These are phyloP conservation scores for Multifurca ochricompacta DNA, from an alignment of 768 basidiomycete species.

Conservation along the genomic window DNA sequence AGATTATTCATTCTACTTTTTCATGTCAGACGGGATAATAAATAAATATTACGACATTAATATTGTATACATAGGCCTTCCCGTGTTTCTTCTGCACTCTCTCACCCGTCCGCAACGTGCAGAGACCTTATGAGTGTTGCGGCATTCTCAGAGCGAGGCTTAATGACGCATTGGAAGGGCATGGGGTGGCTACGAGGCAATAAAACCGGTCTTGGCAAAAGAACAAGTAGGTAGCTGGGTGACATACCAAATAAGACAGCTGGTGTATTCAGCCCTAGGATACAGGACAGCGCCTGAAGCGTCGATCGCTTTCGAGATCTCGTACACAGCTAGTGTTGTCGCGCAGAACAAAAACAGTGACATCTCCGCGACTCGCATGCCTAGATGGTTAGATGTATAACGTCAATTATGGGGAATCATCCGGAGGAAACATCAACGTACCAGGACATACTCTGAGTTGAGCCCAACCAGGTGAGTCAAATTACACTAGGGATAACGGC, in stretches of 20 bases:
- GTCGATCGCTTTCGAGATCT: slow-evolving; percentile 26
- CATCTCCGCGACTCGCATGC: slow-evolving; percentile 25
- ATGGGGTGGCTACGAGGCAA: slow-evolving; percentile 23
- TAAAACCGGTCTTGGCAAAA: background rate
- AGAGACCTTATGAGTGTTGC: slow-evolving; percentile 20
- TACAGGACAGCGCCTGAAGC: slow-evolving; percentile 24
- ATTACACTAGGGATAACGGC: background rate
- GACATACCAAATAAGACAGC: slow-evolving; percentile 25
- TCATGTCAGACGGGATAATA: too few species aligned
- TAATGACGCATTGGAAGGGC: slow-evolving; percentile 26
- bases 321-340: slow-evolving; percentile 28
- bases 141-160: slow-evolving; percentile 25
- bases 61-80: too few species aligned
- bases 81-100: too few species aligned
- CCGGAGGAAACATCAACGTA: background rate
- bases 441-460: background rate
- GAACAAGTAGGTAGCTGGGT: background rate
- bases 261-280: slow-evolving; percentile 22
- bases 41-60: too few species aligned
- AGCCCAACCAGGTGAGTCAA: background rate
- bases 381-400: background rate
- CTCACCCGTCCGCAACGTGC: background rate
- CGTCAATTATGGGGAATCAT: background rate
- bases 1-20: too few species aligned
- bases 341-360: slow-evolving; percentile 27